These are phyloP conservation scores for Auricularia sp. DNA, from an alignment of 768 basidiomycete genomes.

Conservation along the genomic window DNA sequence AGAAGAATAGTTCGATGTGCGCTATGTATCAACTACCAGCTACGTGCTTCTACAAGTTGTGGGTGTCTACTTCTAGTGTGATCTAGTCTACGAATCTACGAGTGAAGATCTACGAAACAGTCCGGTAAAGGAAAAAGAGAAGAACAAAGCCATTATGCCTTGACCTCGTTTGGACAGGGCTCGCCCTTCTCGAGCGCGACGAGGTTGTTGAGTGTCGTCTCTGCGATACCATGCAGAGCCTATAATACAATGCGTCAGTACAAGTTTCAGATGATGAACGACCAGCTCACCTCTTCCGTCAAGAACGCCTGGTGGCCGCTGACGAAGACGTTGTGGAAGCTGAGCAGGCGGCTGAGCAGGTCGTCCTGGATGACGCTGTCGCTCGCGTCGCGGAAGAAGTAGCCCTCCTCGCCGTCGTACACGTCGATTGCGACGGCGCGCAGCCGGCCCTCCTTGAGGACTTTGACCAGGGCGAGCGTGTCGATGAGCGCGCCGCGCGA, in stretches of 20 bases:
- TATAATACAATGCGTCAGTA: background rate
- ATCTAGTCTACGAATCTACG: background rate
- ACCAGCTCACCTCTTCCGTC: conserved; percentile 10
- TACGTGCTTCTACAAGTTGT: too few species aligned
- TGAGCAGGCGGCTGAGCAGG: conserved; percentile 12
- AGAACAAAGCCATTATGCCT: background rate
- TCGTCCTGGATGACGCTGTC: conserved; percentile 15
- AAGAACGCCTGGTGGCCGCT: conserved; percentile 15
- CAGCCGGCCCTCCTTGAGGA: conserved; percentile 11
- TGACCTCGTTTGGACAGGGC: conserved; percentile 10
- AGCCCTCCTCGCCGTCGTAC: conserved; percentile 14
- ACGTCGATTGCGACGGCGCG: conserved; percentile 16
- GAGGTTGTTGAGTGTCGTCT: conserved; percentile 12
- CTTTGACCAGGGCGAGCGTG: conserved; percentile 13
- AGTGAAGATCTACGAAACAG: too few species aligned
- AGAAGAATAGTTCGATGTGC: too few species aligned
- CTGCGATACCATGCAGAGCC: conserved; percentile 11
- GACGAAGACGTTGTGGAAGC: conserved; percentile 15
- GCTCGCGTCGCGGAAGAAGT: conserved; percentile 13
- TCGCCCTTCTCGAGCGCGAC: conserved; percentile 7
- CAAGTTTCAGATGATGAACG: background rate
- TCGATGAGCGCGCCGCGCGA: conserved; percentile 23
- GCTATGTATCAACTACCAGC: too few species aligned
- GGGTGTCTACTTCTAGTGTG: background rate
- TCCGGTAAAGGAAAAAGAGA: too few species aligned